Percentiles rank a stretch among this genome's conserved stretches.
These are phyloP conservation scores for Paracorniculantispora psalliotae DNA, from an alignment of 2,329 filamentous ascomycete species.

Conservation along the genomic window DNA sequence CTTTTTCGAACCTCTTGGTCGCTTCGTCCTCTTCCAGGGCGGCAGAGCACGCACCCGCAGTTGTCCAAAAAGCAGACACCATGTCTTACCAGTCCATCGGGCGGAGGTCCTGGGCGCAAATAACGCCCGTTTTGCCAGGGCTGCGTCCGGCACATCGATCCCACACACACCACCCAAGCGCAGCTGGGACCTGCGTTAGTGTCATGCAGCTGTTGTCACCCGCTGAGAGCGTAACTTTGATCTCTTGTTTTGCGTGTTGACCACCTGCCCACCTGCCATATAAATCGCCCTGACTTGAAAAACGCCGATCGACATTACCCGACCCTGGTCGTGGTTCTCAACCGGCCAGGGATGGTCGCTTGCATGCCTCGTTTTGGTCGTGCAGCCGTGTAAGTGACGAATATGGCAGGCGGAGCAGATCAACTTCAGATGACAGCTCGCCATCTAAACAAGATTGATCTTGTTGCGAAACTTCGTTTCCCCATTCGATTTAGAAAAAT, in stretches of 20 bases:
- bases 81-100: constrained; percentile 7
- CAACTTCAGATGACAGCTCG: background rate
- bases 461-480: too few species aligned
- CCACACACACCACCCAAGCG: background rate
- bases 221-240: background rate
- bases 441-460: too few species aligned
- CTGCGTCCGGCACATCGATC: constrained; percentile 6
- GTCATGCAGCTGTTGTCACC: background rate
- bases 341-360: background rate
- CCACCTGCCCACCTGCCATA: too few species aligned
- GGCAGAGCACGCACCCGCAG: background rate
- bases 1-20: background rate
- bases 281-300: background rate
- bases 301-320: background rate
- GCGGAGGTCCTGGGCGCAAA: constrained; percentile 5
- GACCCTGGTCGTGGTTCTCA: background rate
- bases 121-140: background rate
- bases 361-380: background rate
- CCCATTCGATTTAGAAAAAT: too few species aligned
- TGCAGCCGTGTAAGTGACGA: background rate
- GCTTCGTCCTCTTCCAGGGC: background rate
- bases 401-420: background rate
- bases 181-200: constrained; percentile 13
- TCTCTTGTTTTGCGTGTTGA: background rate
- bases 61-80: background rate